Percentiles rank a stretch among this genome's conserved stretches.
Conservation (phyloP, 805 yeast species). For the Saccharomycopsis sp. region DNA sequence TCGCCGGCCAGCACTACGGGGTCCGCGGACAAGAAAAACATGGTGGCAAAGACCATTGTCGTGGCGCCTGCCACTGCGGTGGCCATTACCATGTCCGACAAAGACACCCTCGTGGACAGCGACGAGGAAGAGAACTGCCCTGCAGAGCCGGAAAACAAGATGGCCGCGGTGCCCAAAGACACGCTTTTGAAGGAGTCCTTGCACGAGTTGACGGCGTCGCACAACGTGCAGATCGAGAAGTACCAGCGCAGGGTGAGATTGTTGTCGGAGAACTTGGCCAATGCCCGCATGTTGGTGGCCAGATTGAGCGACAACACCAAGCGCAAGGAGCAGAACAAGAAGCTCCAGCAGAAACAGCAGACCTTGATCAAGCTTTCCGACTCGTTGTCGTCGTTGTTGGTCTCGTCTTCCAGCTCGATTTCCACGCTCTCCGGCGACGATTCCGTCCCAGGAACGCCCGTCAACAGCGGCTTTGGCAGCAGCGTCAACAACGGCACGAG, state of each 20-base stretch:
- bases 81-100: background rate
- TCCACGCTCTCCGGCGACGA: background rate
- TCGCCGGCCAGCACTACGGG: background rate
- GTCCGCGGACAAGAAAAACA: no score
- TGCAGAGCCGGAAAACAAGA: slow-evolving; percentile 6
- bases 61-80: background rate
- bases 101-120: background rate
- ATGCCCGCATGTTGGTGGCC: slow-evolving; percentile 14
- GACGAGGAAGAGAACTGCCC: background rate
- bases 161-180: slow-evolving; percentile 3
- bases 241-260: slow-evolving; percentile 6
- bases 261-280: slow-evolving; percentile 10
- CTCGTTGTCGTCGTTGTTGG: slow-evolving; percentile 10
- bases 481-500: background rate
- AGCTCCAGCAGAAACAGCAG: slow-evolving; percentile 7
- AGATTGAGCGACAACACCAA: slow-evolving; percentile 12
- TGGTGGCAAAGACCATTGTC: background rate
- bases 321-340: slow-evolving; percentile 10
- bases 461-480: background rate
- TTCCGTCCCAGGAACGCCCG: background rate
- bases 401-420: slow-evolving; percentile 1
- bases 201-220: slow-evolving; percentile 5
- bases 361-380: slow-evolving; percentile 9
- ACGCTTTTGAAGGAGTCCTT: slow-evolving; percentile 4
- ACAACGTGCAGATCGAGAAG: background rate